Evolutionary conservation across 1,284 basidiomycete genomes (phyloP).

Genomic region (Farysia itapuensis): DNA sequence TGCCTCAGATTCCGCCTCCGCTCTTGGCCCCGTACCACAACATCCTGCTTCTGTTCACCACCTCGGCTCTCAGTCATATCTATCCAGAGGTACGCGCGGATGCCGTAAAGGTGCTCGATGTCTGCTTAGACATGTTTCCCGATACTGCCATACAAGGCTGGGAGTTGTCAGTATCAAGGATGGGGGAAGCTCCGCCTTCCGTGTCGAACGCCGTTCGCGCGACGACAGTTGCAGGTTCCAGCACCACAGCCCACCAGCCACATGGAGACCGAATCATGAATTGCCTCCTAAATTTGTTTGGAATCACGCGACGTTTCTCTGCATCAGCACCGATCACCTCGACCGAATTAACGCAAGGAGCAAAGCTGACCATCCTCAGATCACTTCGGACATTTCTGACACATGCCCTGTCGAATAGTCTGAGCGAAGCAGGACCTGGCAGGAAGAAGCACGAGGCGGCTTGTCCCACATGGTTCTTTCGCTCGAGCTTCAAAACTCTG

Average conservation of each 20-base stretch:
- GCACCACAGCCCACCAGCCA: slow-evolving; percentile 12
- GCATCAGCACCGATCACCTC: slow-evolving; percentile 21
- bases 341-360: slow-evolving; percentile 13
- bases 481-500: slow-evolving; percentile 30
- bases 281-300: slow-evolving; percentile 48
- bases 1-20: slow-evolving; percentile 70
- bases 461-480: slow-evolving; percentile 52
- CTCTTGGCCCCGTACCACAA: slow-evolving; percentile 66
- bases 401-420: slow-evolving; percentile 7
- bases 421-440: neutral
- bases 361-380: slow-evolving; percentile 33
- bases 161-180: slow-evolving; percentile 26
- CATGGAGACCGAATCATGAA: slow-evolving; percentile 47
- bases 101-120: slow-evolving; percentile 77
- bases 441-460: neutral
- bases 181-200: slow-evolving; percentile 10
- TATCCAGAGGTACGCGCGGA: slow-evolving; percentile 91
- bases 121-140: slow-evolving; percentile 76
- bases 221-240: slow-evolving; percentile 2
- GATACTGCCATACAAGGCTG: slow-evolving; percentile 56
- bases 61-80: slow-evolving; percentile 90
- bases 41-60: slow-evolving; percentile 78
- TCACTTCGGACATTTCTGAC: slow-evolving; percentile 19
- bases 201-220: neutral
- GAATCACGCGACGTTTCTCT: slow-evolving; percentile 30